A percentile compares a stretch with the other conserved stretches of the same genome.
These are phyloP conservation scores for Heracleum sosnowskyi DNA, from an alignment of 129 eudicot genomes.

Conservation along the genomic window DNA sequence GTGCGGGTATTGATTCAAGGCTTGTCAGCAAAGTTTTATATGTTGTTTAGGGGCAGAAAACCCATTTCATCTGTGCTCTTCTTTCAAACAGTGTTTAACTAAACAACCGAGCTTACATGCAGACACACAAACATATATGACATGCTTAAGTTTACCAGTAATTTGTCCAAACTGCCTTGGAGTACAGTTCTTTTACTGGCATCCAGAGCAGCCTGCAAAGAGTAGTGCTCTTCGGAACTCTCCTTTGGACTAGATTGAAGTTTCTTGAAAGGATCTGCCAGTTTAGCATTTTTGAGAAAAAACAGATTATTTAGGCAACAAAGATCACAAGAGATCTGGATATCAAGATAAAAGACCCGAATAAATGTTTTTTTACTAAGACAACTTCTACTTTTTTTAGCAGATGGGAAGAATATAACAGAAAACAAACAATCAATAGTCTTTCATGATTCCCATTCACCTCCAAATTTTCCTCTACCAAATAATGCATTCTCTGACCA, in stretches of 20 bases:
- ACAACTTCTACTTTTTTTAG: background rate
- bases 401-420: background rate
- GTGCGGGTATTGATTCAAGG: background rate
- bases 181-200: constrained; percentile 71
- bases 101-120: background rate
- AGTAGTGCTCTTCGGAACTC: constrained; percentile 37
- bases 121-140: background rate
- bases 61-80: background rate
- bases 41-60: background rate
- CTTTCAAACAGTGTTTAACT: background rate
- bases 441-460: background rate
- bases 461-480: background rate
- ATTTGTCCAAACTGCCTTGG: constrained; percentile 70
- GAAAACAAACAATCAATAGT: background rate
- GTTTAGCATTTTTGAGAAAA: constrained; percentile 3
- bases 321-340: constrained; percentile 14
- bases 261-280: constrained; percentile 53
- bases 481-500: constrained; percentile 1
- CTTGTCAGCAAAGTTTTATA: background rate
- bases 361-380: background rate
- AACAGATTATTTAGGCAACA: background rate
- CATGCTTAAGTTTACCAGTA: constrained; percentile 41
- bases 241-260: constrained; percentile 38
- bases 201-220: constrained; percentile 56
- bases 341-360: background rate